These are phyloP conservation scores for Mucor plumbeus DNA, from an alignment of 371 early-diverging fungal species.

Conservation along the genomic window DNA sequence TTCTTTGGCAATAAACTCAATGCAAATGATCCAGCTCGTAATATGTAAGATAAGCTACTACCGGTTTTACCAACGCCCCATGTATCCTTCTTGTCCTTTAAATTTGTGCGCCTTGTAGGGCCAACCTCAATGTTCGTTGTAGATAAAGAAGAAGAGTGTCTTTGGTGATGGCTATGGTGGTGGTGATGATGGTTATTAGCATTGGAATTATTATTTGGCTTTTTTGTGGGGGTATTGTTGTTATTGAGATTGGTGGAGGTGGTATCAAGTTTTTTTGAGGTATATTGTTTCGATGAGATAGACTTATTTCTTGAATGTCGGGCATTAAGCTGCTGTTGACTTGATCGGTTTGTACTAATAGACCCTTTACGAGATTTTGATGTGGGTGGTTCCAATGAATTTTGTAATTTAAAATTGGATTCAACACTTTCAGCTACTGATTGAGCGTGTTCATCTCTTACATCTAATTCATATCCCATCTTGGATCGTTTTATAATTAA, in stretches of 20 bases:
- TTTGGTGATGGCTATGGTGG: constrained; percentile 21
- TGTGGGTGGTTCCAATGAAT: constrained; percentile 30
- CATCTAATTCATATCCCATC: constrained; percentile 59
- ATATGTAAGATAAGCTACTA: constrained; percentile 65
- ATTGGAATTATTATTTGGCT: background rate
- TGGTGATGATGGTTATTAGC: background rate
- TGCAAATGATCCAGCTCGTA: constrained; percentile 77
- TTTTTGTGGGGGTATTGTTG: background rate
- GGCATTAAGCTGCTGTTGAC: background rate
- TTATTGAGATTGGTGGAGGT: no score
- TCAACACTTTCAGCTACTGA: constrained; percentile 17
- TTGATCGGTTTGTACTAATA: background rate
- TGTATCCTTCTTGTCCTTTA: constrained; percentile 45
- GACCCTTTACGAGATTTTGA: constrained; percentile 12
- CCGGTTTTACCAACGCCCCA: constrained; percentile 69
- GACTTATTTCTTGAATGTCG: constrained; percentile 14
- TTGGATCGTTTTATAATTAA: constrained; percentile 44
- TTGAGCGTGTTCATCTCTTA: constrained; percentile 41
- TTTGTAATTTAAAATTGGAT: constrained; percentile 9
- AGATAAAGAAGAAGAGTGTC: constrained; percentile 7
- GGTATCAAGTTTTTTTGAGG: background rate
- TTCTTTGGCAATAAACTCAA: constrained; percentile 73
- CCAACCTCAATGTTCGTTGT: background rate
- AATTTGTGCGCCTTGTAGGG: background rate
- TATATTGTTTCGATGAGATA: background rate